Conservation (phyloP, 2,329 filamentous ascomycete species). For the Sporothrix euskadiensis region DNA sequence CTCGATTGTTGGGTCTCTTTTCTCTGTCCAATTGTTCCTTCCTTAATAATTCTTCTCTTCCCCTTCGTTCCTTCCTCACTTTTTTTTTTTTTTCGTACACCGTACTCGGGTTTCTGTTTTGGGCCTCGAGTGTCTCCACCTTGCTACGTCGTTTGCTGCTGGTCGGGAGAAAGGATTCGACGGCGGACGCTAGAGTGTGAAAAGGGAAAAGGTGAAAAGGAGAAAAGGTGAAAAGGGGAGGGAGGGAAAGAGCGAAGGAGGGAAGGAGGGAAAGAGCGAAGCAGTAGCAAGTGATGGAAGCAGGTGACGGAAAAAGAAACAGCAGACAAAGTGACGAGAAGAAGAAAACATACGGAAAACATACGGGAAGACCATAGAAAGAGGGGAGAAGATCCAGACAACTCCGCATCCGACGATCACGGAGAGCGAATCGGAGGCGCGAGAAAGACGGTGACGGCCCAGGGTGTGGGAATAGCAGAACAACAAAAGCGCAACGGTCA, state of each 20-base stretch:
- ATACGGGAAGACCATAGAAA: neutral
- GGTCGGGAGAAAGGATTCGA: neutral
- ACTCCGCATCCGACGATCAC: neutral
- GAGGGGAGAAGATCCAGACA: neutral
- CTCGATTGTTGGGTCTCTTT: neutral
- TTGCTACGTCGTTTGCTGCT: slow-evolving; percentile 8
- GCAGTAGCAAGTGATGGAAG: neutral
- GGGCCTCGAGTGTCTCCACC: neutral
- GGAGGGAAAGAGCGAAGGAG: too few relatives aligned
- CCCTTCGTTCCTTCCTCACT: neutral
- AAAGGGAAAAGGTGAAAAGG: neutral
- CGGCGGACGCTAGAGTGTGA: neutral
- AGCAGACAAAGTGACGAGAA: neutral
- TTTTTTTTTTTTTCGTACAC: neutral
- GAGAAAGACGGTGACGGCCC: slow-evolving; percentile 13
- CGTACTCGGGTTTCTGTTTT: neutral
- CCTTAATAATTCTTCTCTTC: neutral
- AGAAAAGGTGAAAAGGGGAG: too few relatives aligned
- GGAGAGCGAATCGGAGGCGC: slow-evolving; percentile 9
- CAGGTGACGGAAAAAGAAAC: neutral
- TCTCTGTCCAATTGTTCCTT: neutral
- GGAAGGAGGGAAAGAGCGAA: neutral
- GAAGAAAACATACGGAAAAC: neutral
- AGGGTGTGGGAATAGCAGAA: slow-evolving; percentile 3
- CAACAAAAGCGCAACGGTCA: neutral